Conservation (phyloP, 1,284 basidiomycete species). For the Ceratobasidium sp. region DNA sequence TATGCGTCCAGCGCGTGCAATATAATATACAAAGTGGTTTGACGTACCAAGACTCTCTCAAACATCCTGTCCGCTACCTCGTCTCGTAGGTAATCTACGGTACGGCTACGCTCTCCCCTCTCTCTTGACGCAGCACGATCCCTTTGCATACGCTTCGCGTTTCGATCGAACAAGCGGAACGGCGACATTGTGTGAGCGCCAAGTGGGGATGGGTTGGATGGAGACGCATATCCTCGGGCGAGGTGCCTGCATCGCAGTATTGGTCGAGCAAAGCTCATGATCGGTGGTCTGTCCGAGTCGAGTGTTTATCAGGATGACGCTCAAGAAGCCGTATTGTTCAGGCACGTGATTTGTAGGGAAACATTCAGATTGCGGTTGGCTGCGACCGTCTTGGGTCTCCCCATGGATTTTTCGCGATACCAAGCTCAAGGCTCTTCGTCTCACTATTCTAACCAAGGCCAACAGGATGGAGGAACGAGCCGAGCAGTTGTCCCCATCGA, state of each 20-base stretch:
- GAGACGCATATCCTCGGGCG: constrained; percentile 12
- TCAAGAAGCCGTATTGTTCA: too few species aligned
- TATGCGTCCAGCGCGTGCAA: neutral
- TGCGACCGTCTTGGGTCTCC: neutral
- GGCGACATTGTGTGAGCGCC: constrained; percentile 49
- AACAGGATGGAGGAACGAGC: neutral
- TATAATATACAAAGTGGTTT: neutral
- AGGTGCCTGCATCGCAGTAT: neutral
- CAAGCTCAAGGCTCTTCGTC: constrained; percentile 1
- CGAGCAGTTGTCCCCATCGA: neutral
- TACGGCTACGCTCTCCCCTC: constrained; percentile 66
- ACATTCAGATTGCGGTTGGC: neutral
- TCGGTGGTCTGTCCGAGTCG: neutral
- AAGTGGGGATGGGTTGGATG: neutral
- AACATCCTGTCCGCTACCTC: constrained; percentile 90
- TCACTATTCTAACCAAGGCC: neutral
- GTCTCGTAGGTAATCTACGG: constrained; percentile 91
- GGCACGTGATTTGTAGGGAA: neutral
- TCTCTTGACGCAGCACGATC: constrained; percentile 72
- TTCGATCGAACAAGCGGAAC: constrained; percentile 88
- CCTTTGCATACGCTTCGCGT: constrained; percentile 81
- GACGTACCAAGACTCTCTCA: constrained; percentile 80
- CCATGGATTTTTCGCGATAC: constrained; percentile 11
- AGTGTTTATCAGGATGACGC: too few species aligned
- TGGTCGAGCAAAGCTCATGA: neutral